Evolutionary conservation across 202 grass and related monocot genomes (phyloP), one percentile per base, ranked within the genome.

Genomic region (Saccharum hybrid): DNA sequence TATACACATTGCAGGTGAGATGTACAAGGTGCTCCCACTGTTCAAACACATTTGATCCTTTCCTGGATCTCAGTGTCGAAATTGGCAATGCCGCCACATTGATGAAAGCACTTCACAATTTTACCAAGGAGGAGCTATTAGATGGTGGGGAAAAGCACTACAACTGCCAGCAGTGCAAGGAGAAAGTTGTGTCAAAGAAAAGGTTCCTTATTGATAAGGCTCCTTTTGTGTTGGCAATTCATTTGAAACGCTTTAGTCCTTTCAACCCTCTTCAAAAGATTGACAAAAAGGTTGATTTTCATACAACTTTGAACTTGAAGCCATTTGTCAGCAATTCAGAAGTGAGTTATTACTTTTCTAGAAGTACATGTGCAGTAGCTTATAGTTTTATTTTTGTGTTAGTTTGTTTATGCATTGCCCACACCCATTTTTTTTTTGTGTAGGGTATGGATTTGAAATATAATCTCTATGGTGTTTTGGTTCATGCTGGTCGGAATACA

Each of bases 21-120:
- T 98, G 96, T 78, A 92, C 79, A 52, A 84, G 77, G 46, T 98
- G 96, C 81, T 91, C 73, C 6, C 87, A 93, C 40, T 96, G 89
- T 77, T 99, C 93, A 63, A 99, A 93, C 65, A 96, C 86, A 77
- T 96, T 90, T 67, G 96, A 99, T 79, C 96, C 96, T 65, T 99
- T 99, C 81, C 85, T 96, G 77, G 96, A 99, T 77, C 87, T 99
- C 72, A 99, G 96, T 84, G 89, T 99, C 71, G 93, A 99, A 90
- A 99, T 99, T 87, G 91, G 71, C 28, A 99, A 92, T 76, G 91
- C 91, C 67, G 79, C 90, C 21, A 90, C 91, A 48, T 84, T 99
- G 68, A 74, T 68, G 62, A 87, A 92, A 60, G 96, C 96, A 26
- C 91, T 98, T 81, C 28, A 78, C 65, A 91, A 92, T 88, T 98